Conservation (phyloP, 176 grass and related monocot genomes). For the Oryza nivara region DNA sequence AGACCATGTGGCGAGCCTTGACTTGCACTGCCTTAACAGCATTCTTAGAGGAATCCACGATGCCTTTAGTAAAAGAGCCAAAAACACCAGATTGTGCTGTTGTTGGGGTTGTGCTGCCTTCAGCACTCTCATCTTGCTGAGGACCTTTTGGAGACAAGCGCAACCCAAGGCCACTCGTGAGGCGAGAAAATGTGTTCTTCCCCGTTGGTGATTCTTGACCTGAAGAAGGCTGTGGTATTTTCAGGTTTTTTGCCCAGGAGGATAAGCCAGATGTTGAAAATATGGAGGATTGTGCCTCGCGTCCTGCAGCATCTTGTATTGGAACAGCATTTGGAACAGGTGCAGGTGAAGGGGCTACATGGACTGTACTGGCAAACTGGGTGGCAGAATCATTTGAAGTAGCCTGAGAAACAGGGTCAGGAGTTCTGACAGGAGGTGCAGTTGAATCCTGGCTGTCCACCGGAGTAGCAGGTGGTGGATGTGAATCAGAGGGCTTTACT, state of each 20-base stretch:
- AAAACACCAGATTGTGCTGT: slow-evolving; percentile 72
- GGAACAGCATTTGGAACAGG: slow-evolving; percentile 35
- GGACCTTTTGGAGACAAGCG: slow-evolving; percentile 69
- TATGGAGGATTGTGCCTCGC: slow-evolving; percentile 47
- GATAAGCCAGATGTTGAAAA: slow-evolving; percentile 82
- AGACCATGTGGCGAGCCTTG: slow-evolving; percentile 95
- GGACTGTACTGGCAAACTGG: slow-evolving; percentile 24
- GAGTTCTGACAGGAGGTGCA: slow-evolving; percentile 34
- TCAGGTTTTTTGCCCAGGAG: slow-evolving; percentile 91
- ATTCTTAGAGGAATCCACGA: slow-evolving; percentile 92
- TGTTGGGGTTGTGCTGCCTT: slow-evolving; percentile 57
- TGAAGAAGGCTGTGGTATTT: slow-evolving; percentile 69
- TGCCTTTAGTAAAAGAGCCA: slow-evolving; percentile 86
- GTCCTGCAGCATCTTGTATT: slow-evolving; percentile 54
- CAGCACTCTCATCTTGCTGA: slow-evolving; percentile 60
- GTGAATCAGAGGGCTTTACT: slow-evolving; percentile 50
- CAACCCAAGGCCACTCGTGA: slow-evolving; percentile 81
- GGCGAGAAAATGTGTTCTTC: slow-evolving; percentile 79
- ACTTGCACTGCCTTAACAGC: slow-evolving; percentile 99
- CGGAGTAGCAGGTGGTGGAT: slow-evolving; percentile 6
- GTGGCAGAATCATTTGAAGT: slow-evolving; percentile 43
- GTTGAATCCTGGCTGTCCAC: slow-evolving; percentile 47
- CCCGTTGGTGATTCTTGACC: slow-evolving; percentile 72
- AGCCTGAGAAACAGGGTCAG: slow-evolving; percentile 31
- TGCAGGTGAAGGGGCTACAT: slow-evolving; percentile 28